These are phyloP conservation scores for Claviceps spartinae DNA, from an alignment of 2,329 filamentous ascomycete genomes.

Conservation along the genomic window DNA sequence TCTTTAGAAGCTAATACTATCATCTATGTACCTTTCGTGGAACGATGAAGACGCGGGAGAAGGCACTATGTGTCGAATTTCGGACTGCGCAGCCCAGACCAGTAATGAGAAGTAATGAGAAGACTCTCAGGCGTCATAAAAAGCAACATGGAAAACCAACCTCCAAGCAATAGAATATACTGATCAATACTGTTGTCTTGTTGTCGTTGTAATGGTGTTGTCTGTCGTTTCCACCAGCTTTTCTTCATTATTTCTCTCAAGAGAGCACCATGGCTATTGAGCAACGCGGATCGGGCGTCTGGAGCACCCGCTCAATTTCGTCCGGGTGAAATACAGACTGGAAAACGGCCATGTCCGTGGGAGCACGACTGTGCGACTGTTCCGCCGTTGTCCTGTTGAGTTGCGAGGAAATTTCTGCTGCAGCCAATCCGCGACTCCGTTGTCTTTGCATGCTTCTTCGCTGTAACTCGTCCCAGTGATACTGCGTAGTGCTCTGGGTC, in stretches of 20 bases:
- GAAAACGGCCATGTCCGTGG: slow-evolving; percentile 39
- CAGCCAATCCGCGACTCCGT: slow-evolving; percentile 20
- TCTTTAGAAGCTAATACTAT: too few relatives aligned
- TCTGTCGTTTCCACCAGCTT: too few relatives aligned
- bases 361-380: slow-evolving; percentile 8
- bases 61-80: too few relatives aligned
- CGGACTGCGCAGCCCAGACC: too few relatives aligned
- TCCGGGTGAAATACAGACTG: slow-evolving; percentile 34
- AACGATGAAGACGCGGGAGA: too few relatives aligned
- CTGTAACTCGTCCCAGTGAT: slow-evolving; percentile 40
- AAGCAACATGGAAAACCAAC: too few relatives aligned
- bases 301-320: slow-evolving; percentile 37
- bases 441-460: slow-evolving; percentile 34
- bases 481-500: slow-evolving; percentile 34
- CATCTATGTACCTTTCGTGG: too few relatives aligned
- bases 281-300: slow-evolving; percentile 40
- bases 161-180: too few relatives aligned
- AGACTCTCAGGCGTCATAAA: too few relatives aligned
- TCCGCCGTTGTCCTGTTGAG: background rate
- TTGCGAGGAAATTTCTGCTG: slow-evolving; percentile 13
- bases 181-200: too few relatives aligned
- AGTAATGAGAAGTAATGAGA: too few relatives aligned
- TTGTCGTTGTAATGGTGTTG: too few relatives aligned
- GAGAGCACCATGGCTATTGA: slow-evolving; percentile 39
- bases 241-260: slow-evolving; percentile 6